Evolutionary conservation across 169 alveolate genomes (phyloP), one percentile per base, ranked within the genome.

Genomic region (Plasmodium yoelii): DNA sequence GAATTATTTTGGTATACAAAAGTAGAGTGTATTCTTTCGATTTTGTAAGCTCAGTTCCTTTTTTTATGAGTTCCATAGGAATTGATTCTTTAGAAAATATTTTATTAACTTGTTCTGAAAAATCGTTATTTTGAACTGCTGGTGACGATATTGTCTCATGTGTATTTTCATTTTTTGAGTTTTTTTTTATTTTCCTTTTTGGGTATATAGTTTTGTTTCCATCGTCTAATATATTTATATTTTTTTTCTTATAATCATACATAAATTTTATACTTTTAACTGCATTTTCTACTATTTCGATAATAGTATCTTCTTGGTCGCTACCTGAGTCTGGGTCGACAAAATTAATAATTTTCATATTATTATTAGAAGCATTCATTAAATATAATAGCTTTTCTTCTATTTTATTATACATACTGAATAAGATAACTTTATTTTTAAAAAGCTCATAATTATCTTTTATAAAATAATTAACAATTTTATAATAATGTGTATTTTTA

Each of bases 361-460:
- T 77, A 44, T 12, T 77, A n/a, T 51, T 77, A 64, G 1, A 18
- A 34, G 42, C 44, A 15, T 77, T 77, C 49, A 77, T 7, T 46
- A 77, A 44, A 42, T 56, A 28, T 51, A 77, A 19, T 46, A 77
- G 65, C 1, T 42, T 28, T 55, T 61, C 69, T 12, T 77, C 88
- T 51, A 77, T 77, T 51, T 77, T 77, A 57, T 47, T 77, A 15
- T 64, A 77, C 19, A 65, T 24, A 51, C 65, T 75, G 49, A 77
- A 77, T 3, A 77, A 24, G n/a, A 64, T 63, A n/a, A 77, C 42
- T 63, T 77, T 77, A 24, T 64, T 64, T 68, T 24, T 77, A 77
- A 77, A 77, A 5, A 47, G 59, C 13, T 47, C 64, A 22, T n/a
- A 63, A 77, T 77, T 77, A 49, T 77, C 77, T 22, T 64, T 42